phyloP scores from a whole-genome alignment of 208 protist species.

The Wallacemonas sp. region DNA sequence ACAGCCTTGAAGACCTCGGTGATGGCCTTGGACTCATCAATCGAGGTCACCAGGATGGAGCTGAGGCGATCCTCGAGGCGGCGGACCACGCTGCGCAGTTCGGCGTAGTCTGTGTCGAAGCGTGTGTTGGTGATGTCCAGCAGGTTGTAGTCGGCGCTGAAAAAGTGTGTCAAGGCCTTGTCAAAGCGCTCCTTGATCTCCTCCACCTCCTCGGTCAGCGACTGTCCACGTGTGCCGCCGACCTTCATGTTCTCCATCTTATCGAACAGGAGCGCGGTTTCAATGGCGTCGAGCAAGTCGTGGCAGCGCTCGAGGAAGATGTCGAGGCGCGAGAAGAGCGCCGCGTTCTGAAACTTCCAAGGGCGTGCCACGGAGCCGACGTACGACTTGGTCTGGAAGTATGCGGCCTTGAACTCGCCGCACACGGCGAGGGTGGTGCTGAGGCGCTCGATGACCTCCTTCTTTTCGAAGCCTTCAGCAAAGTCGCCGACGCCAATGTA shows the following conservation, averaged over 20 bases:
- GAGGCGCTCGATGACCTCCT: constrained; percentile 92
- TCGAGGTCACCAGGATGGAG: constrained; percentile 90
- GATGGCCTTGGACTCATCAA: constrained; percentile 94
- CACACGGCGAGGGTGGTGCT: constrained; percentile 86
- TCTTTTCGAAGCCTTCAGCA: constrained; percentile 92
- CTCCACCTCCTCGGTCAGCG: constrained; percentile 85
- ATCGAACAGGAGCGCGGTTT: constrained; percentile 94
- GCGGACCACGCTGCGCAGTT: constrained; percentile 82
- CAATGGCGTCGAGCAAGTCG: constrained; percentile 94
- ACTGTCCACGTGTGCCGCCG: constrained; percentile 94
- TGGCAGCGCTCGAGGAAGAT: constrained; percentile 96
- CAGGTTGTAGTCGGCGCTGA: constrained; percentile 94
- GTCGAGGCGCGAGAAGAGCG: constrained; percentile 95
- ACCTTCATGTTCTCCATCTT: constrained; percentile 97
- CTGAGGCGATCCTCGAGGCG: constrained; percentile 94
- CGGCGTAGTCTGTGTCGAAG: constrained; percentile 95
- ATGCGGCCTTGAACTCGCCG: constrained; percentile 92
- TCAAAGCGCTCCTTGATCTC: constrained; percentile 92
- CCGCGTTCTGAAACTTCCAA: constrained; percentile 95
- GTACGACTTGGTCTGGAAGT: constrained; percentile 95
- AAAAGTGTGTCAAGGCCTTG: constrained; percentile 71
- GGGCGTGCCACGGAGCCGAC: constrained; percentile 72
- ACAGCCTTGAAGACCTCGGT: constrained; percentile 95
- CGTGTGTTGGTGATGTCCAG: constrained; percentile 93
- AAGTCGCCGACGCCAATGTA: constrained; percentile 92